Evolutionary conservation across 306 rosid species (phyloP).

Genomic region (Ceratonia siliqua): DNA sequence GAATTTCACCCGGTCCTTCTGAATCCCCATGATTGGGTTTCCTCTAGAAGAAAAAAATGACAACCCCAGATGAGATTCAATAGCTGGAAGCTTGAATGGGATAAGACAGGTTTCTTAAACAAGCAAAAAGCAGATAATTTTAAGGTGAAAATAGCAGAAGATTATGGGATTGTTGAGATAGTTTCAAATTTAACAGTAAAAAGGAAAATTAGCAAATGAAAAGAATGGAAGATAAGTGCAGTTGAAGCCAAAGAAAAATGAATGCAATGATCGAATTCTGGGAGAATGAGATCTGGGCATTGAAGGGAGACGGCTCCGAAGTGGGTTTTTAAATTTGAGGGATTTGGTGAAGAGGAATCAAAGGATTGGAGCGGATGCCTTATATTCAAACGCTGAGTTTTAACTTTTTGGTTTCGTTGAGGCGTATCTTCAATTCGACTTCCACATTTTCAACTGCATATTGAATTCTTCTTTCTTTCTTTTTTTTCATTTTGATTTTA

Average conservation of each 20-base stretch:
- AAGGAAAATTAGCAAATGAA: neutral
- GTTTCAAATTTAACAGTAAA: neutral
- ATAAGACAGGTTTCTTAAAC: neutral
- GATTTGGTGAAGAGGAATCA: slow-evolving; percentile 57
- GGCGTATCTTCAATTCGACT: no score
- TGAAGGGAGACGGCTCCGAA: slow-evolving; percentile 29
- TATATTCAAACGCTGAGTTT: no score
- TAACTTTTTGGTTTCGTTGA: no score
- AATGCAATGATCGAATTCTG: slow-evolving; percentile 26
- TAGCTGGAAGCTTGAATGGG: slow-evolving; percentile 9
- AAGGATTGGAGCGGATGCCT: slow-evolving; percentile 64
- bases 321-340: slow-evolving; percentile 49
- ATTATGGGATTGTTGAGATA: neutral
- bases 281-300: slow-evolving; percentile 47
- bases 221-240: neutral
- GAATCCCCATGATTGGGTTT: slow-evolving; percentile 56
- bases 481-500: no score
- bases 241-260: slow-evolving; percentile 35
- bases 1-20: slow-evolving; percentile 68
- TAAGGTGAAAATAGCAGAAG: neutral
- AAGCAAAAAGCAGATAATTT: slow-evolving; percentile 17
- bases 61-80: slow-evolving; percentile 43
- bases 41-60: slow-evolving; percentile 25
- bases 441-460: no score
- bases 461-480: no score